Conservation (phyloP, 1,284 basidiomycete species). For the Apiotrichum domesticum region DNA sequence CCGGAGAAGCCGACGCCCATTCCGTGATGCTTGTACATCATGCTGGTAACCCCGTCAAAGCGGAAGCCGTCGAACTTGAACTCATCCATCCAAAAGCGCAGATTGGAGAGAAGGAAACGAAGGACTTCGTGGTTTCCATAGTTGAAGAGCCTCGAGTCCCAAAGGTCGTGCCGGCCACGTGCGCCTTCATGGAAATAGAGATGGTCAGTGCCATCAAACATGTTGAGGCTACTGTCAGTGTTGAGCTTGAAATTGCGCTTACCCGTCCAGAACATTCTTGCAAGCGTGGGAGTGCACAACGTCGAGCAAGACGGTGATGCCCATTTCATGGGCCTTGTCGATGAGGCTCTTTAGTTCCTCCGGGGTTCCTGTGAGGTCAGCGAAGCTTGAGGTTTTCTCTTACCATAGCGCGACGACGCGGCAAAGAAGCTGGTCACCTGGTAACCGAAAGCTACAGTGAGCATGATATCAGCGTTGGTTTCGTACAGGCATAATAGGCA, state of each 20-base stretch:
- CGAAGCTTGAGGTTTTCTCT: conserved; percentile 14
- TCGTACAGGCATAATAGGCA: conserved; percentile 91
- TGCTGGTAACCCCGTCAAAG: conserved; percentile 97
- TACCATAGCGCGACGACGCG: conserved; percentile 82
- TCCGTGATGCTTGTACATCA: conserved; percentile 98
- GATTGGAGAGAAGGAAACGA: conserved; percentile 87
- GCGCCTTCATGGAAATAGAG: conserved; percentile 91
- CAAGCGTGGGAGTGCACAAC: conserved; percentile 97
- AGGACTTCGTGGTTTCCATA: conserved; percentile 91
- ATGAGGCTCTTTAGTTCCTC: conserved; percentile 94
- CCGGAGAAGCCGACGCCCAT: conserved; percentile 94
- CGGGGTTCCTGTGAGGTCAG: conserved; percentile 55
- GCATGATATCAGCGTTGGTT: conserved; percentile 10
- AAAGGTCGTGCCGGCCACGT: conserved; percentile 87
- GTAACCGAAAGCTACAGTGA: conserved; percentile 77
- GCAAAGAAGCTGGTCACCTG: conserved; percentile 98
- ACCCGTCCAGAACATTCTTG: conserved; percentile 90
- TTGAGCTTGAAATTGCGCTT: conserved; percentile 7
- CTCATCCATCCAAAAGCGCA: conserved; percentile 92
- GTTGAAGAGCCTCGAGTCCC: conserved; percentile 94
- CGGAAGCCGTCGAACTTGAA: conserved; percentile 96
- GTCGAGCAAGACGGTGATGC: conserved; percentile 87
- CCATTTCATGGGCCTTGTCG: conserved; percentile 89
- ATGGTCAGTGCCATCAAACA: conserved; percentile 94
- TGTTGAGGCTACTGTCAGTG: conserved; percentile 62